Conservation (phyloP, 495 filamentous ascomycete genomes). For the Lindgomyces ingoldianus region DNA sequence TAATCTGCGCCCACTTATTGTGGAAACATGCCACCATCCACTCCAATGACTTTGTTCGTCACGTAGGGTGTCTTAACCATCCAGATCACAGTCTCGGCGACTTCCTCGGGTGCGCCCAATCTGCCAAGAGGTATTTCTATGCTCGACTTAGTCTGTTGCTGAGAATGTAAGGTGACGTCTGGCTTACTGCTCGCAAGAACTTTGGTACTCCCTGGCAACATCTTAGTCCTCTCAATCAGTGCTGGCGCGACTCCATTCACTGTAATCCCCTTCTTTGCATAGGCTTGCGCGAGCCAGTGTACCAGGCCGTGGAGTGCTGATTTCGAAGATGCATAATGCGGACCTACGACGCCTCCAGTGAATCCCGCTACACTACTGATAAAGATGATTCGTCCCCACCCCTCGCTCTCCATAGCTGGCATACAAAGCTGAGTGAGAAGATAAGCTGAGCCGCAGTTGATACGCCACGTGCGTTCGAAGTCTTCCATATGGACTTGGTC, state of each 20-base stretch:
- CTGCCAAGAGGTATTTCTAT: conserved; percentile 42
- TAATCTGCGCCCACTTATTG: too few relatives aligned
- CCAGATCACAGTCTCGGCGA: conserved; percentile 44
- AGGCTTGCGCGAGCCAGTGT: conserved; percentile 41
- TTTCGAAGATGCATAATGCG: conserved; percentile 46
- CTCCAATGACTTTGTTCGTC: conserved; percentile 42
- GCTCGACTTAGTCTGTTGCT: neutral
- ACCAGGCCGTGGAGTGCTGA: conserved; percentile 42
- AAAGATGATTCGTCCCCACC: conserved; percentile 43
- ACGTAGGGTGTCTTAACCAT: conserved; percentile 43
- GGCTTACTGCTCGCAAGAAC: conserved; percentile 38
- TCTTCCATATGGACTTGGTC: conserved; percentile 40
- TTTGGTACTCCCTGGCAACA: conserved; percentile 37
- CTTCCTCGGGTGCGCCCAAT: conserved; percentile 41
- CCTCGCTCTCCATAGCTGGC: conserved; percentile 39
- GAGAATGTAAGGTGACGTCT: neutral
- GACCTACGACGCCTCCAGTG: conserved; percentile 45
- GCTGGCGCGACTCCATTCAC: conserved; percentile 46
- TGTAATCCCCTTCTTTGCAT: conserved; percentile 42
- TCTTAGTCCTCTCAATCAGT: conserved; percentile 41
- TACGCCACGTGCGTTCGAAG: conserved; percentile 40
- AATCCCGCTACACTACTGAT: conserved; percentile 38
- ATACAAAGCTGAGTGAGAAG: conserved; percentile 44
- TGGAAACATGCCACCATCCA: conserved; percentile 43
- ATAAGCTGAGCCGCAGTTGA: conserved; percentile 40